Conservation (phyloP, 768 basidiomycete species). For the Auricularia cornea region DNA sequence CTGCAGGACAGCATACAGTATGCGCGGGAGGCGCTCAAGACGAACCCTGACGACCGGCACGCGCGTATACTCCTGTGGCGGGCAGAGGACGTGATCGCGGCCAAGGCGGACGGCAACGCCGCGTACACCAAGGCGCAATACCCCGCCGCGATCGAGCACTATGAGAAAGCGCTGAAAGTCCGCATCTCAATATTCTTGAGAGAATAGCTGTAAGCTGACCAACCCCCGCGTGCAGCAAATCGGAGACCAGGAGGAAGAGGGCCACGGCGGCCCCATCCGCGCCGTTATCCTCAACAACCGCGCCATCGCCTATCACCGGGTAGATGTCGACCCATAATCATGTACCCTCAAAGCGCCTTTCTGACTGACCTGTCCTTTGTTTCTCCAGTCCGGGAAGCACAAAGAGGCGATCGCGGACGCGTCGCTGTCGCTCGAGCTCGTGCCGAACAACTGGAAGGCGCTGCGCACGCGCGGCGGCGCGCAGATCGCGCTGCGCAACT, state of each 20-base stretch:
- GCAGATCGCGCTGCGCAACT: slow-evolving; percentile 63
- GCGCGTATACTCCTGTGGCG: slow-evolving; percentile 68
- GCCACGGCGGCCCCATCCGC: slow-evolving; percentile 70
- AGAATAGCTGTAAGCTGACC: background rate
- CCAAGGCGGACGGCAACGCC: slow-evolving; percentile 79
- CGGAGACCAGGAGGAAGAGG: slow-evolving; percentile 60
- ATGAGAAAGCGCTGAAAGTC: slow-evolving; percentile 49
- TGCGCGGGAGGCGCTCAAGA: slow-evolving; percentile 56
- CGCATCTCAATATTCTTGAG: background rate
- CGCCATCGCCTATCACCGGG: slow-evolving; percentile 37
- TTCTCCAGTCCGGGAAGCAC: slow-evolving; percentile 48
- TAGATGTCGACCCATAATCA: slow-evolving; percentile 51
- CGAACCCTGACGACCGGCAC: slow-evolving; percentile 67
- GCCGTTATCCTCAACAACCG: slow-evolving; percentile 77
- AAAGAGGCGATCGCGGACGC: slow-evolving; percentile 67
- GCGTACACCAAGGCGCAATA: slow-evolving; percentile 57
- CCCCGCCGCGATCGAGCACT: slow-evolving; percentile 57
- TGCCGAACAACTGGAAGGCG: slow-evolving; percentile 71
- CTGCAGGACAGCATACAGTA: slow-evolving; percentile 67
- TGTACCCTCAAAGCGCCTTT: slow-evolving; percentile 34
- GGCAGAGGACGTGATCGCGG: slow-evolving; percentile 70
- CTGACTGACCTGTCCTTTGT: too few relatives aligned
- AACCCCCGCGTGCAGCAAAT: slow-evolving; percentile 41
- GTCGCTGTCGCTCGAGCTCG: slow-evolving; percentile 52
- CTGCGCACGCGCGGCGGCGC: slow-evolving; percentile 80